A percentile compares a stretch with the other conserved stretches of the same genome.
Evolutionary conservation across 441 rosid genomes (phyloP).

Genomic region (Capsella rubella): DNA sequence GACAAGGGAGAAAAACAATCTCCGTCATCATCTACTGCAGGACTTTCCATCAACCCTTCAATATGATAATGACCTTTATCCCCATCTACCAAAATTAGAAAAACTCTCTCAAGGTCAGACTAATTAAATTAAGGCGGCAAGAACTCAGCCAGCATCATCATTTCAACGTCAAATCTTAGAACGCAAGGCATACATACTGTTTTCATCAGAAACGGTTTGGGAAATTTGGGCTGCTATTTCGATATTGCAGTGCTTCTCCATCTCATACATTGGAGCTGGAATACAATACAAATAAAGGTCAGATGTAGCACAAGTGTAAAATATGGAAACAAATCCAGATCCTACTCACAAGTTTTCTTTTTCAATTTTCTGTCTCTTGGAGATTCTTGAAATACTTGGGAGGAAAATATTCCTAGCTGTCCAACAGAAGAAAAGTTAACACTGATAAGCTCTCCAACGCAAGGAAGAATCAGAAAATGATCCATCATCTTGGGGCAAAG

Average conservation of each 20-base stretch:
- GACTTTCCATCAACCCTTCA: conserved; percentile 96
- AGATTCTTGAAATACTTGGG: conserved; percentile 96
- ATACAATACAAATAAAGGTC: conserved; percentile 32
- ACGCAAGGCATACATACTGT: conserved; percentile 56
- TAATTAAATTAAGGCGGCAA: conserved; percentile 3
- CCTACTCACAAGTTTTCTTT: conserved; percentile 74
- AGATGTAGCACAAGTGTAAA: conserved; percentile 24
- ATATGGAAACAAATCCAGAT: conserved; percentile 41
- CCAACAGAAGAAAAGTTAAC: conserved; percentile 41
- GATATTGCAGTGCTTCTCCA: conserved; percentile 96
- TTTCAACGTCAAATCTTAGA: conserved; percentile 4
- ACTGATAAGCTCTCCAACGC: conserved; percentile 17
- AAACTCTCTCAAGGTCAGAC: conserved; percentile 17
- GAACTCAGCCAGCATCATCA: conserved; percentile 20
- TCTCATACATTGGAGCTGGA: conserved; percentile 90
- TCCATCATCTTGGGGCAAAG: conserved; percentile 17
- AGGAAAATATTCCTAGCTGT: conserved; percentile 98
- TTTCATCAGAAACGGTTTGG: conserved; percentile 50
- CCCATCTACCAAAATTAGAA: conserved; percentile 60
- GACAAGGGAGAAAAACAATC: conserved; percentile 90
- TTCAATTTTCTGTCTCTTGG: conserved; percentile 78
- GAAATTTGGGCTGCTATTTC: conserved; percentile 94
- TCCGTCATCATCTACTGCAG: conserved; percentile 89
- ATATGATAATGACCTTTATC: conserved; percentile 77
- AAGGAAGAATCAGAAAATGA: conserved; percentile 1